Evolutionary conservation across 2,329 filamentous ascomycete species (phyloP), one percentile per base, ranked within the genome.

Genomic region (Fusarium hostae): DNA sequence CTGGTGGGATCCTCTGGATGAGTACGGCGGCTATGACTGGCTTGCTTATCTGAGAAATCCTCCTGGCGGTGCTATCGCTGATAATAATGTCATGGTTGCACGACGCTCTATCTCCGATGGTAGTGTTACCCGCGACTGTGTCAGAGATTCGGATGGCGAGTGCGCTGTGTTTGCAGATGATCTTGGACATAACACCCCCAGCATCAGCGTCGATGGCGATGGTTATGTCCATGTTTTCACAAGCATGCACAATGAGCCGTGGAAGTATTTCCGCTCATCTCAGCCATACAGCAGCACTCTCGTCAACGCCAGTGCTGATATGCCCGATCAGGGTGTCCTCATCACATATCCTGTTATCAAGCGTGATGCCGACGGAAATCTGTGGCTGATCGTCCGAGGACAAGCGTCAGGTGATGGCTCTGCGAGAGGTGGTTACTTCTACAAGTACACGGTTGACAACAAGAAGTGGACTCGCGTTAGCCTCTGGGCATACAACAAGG

Each of bases 141-240:
- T 77, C 32, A 75, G 63, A 34, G 69, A 61, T 3, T 61, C 70
- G 6, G 34, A 30, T 5, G 66, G 66, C 1, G 65, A 75, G 11
- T 78, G 75, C 13, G 66, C 66, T 15, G 56, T 72, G 10, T 77
- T 77, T 43, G 41, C 61, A 1, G 75, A 77, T 37, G 75, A 77
- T 35, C 61, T 66, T 9, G 73, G 75, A 5, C 75, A 77, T 37
- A 77, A 76, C 16, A 45, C 63, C 7, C 63, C 63, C 1, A 66
- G 63, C 3, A 66, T 66, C 39, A 45, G 44, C 11, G 62, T 66
- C 6, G 63, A 66, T n/a, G 73, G 74, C 5, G 62, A 77, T n/a
- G 75, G 75, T 7, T 75, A 67, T 20, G 75, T 76, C 4, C 75
- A 77, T 40, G 69, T 77, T 28, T 77, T 77, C 37, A 77, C 75